Conservation (phyloP, 2,329 filamentous ascomycete genomes). For the Bipolaris victoriae region DNA sequence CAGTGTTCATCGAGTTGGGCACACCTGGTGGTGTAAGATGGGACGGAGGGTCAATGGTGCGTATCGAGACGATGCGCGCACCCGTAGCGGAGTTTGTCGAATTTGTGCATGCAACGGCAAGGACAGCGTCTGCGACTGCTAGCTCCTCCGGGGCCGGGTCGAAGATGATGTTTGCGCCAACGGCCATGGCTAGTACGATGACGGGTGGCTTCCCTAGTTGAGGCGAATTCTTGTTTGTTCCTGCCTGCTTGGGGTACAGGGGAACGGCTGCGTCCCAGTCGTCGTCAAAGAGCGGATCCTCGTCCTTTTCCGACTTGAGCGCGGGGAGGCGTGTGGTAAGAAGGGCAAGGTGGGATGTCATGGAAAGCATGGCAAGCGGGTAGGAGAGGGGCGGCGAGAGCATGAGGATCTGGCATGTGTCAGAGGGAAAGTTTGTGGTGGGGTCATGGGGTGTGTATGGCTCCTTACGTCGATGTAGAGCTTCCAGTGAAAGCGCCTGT, state of each 20-base stretch:
- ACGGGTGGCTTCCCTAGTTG: slow-evolving; percentile 71
- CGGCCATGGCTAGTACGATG: slow-evolving; percentile 86
- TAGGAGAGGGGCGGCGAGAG: slow-evolving; percentile 94
- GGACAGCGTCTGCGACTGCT: slow-evolving; percentile 85
- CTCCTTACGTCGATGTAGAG: slow-evolving; percentile 84
- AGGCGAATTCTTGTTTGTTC: slow-evolving; percentile 34
- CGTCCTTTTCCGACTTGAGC: slow-evolving; percentile 86
- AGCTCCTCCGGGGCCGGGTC: slow-evolving; percentile 92
- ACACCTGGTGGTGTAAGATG: slow-evolving; percentile 57
- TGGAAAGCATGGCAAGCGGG: slow-evolving; percentile 86
- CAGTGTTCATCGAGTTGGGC: slow-evolving; percentile 55
- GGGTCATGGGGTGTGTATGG: not conserved
- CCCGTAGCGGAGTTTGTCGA: slow-evolving; percentile 27
- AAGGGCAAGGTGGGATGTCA: slow-evolving; percentile 92
- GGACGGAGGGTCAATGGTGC: slow-evolving; percentile 58
- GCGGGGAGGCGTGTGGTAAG: slow-evolving; percentile 83
- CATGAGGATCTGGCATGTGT: slow-evolving; percentile 72
- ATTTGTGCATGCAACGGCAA: slow-evolving; percentile 78
- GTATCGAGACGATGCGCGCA: slow-evolving; percentile 52
- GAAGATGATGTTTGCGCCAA: slow-evolving; percentile 89
- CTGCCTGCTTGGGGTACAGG: slow-evolving; percentile 67
- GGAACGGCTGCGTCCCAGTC: slow-evolving; percentile 88
- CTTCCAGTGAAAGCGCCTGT: slow-evolving; percentile 93
- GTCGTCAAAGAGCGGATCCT: slow-evolving; percentile 97
- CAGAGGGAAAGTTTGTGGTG: slow-evolving; percentile 1